Base-by-base conservation (phyloP, 208 protist genomes). In the Kentomonas sorsogonicus region DNA sequence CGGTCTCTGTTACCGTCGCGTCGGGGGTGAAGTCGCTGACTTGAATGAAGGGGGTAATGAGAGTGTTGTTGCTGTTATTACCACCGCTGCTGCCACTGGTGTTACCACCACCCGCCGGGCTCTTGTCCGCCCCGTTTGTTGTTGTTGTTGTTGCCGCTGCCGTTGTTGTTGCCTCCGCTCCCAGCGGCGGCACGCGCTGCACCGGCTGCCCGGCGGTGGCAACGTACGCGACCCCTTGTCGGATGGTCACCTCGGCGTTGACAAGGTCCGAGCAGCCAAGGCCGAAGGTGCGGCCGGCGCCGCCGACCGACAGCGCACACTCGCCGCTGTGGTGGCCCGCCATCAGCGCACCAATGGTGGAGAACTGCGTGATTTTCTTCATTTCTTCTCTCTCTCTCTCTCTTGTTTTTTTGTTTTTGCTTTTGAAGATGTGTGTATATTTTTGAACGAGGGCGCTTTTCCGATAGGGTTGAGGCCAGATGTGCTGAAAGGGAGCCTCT, bases 241-340 rank as follows among this genome's bases (percentile, higher is more conserved):
- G 22, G 6, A 59, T 47, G 11, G 39, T 59, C 38, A 59, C 53
- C 38, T 59, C 53, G 11, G 53, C 53, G 53, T 59, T 59, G 15
- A 59, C 53, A 10, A 47, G 45, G 40, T 59, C 53, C 7, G 53
- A 59, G 40, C 53, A 59, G 15, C 53, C 53, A 3, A 59, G 38
- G 5, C 53, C 53, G 26, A 59, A 59, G 31, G 20, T 59, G 53
- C n/a, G 47, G 36, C 20, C 36, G 10, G 53, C 11, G 10, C 10
- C 26, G 23, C 25, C 36, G 25, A 20, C 18, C 13, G 34, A 4
- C 33, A 45, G 9, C 20, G 5, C 9, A 10, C 45, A 47, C 53
- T 59, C 53, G 7, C 53, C 53, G 13, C 9, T 25, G 25, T 59
- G 53, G 53, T 46, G 20, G 23, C 53, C 53, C 33, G 34, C 27